Evolutionary conservation across 495 filamentous ascomycete species (phyloP).

Genomic region (Cryomyces antarcticus): DNA sequence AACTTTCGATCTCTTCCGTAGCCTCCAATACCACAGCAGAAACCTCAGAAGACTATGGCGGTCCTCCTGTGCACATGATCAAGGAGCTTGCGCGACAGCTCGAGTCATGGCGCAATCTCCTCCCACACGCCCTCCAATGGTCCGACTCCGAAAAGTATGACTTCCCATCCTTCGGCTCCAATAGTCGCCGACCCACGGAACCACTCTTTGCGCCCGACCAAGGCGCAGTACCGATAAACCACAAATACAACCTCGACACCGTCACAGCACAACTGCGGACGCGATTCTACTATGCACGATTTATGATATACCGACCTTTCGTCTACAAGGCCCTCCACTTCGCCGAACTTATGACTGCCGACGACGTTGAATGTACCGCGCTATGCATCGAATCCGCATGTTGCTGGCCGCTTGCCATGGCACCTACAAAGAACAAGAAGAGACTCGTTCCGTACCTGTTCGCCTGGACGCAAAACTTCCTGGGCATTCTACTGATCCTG

Average conservation of each 20-base stretch:
- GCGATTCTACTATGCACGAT: constrained; percentile 37
- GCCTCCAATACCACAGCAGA: constrained; percentile 4
- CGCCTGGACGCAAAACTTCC: constrained; percentile 36
- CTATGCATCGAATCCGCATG: constrained; percentile 30
- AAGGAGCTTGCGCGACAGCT: constrained; percentile 29
- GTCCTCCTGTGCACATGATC: constrained; percentile 20
- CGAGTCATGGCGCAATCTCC: constrained; percentile 32
- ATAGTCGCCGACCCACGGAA: not conserved
- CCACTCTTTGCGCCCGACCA: constrained; percentile 31
- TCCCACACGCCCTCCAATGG: constrained; percentile 33
- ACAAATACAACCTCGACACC: constrained; percentile 30
- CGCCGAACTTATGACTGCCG: constrained; percentile 29
- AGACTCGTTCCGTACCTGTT: constrained; percentile 34
- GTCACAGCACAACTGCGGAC: constrained; percentile 34
- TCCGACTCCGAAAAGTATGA: constrained; percentile 22
- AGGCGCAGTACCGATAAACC: constrained; percentile 18
- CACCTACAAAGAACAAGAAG: constrained; percentile 32
- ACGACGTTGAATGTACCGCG: constrained; percentile 29
- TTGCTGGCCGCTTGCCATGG: constrained; percentile 37
- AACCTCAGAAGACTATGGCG: constrained; percentile 7
- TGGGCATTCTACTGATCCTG: constrained; percentile 33
- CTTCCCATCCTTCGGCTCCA: not conserved
- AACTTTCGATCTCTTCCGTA: not conserved
- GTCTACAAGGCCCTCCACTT: constrained; percentile 40
- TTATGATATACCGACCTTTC: constrained; percentile 36